Percentiles rank a stretch among this genome's conserved stretches.
These are phyloP conservation scores for Cucurbita pepo DNA, from an alignment of 306 rosid species.

Conservation along the genomic window DNA sequence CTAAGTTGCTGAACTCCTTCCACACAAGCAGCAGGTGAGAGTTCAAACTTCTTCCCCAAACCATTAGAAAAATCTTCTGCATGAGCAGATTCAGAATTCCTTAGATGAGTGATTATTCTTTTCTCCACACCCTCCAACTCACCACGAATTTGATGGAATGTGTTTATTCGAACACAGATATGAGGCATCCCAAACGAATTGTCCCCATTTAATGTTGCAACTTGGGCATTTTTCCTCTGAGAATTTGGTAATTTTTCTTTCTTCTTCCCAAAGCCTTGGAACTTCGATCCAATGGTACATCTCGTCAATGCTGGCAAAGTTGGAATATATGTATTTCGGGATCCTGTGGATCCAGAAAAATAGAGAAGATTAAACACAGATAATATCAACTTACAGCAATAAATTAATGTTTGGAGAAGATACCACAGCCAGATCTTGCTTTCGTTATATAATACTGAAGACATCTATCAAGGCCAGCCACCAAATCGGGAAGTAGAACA, in stretches of 20 bases:
- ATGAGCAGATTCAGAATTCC: slow-evolving; percentile 87
- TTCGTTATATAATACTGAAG: slow-evolving; percentile 65
- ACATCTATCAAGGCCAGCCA: slow-evolving; percentile 80
- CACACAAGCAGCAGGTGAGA: slow-evolving; percentile 67
- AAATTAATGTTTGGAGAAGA: slow-evolving; percentile 5
- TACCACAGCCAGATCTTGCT: slow-evolving; percentile 95
- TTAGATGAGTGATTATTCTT: slow-evolving; percentile 66
- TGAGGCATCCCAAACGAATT: slow-evolving; percentile 59
- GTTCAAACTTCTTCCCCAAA: slow-evolving; percentile 63
- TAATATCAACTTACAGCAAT: slow-evolving; percentile 1
- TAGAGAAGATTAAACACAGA: slow-evolving; percentile 12
- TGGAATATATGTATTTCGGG: slow-evolving; percentile 66
- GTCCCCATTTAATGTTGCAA: slow-evolving; percentile 74
- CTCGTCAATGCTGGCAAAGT: slow-evolving; percentile 90
- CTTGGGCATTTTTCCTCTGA: slow-evolving; percentile 78
- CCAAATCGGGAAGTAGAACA: slow-evolving; percentile 82
- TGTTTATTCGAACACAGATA: slow-evolving; percentile 72
- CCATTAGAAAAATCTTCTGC: slow-evolving; percentile 80
- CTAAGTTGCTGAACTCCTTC: slow-evolving; percentile 91
- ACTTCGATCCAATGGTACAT: slow-evolving; percentile 70
- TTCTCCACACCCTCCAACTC: slow-evolving; percentile 86
- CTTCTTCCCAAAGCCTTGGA: slow-evolving; percentile 95
- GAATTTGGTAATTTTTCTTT: slow-evolving; percentile 74
- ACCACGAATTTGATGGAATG: slow-evolving; percentile 66
- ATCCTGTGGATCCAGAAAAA: slow-evolving; percentile 43